A percentile compares a stretch with the other conserved stretches of the same genome.
phyloP scores from a whole-genome alignment of 352 stramenopile genomes.

The Globisporangium viniferum region DNA sequence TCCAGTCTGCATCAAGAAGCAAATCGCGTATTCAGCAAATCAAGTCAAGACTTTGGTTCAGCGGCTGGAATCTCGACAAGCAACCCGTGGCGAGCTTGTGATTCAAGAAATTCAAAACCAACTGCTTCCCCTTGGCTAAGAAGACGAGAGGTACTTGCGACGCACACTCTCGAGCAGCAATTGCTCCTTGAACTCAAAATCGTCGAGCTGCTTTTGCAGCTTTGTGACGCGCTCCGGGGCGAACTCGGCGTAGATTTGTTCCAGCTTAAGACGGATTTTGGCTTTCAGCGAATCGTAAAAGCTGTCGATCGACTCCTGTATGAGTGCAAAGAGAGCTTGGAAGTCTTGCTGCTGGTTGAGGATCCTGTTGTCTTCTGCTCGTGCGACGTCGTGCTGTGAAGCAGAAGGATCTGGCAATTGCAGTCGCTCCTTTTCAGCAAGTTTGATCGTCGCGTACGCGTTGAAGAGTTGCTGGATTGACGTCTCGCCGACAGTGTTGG shows the following conservation, averaged over 20 bases:
- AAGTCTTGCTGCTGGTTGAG: constrained; percentile 25
- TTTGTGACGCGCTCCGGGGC: constrained; percentile 58
- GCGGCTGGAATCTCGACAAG: constrained; percentile 19
- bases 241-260: constrained; percentile 36
- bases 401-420: neutral
- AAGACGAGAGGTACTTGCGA: constrained; percentile 44
- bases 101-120: constrained; percentile 7
- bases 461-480: constrained; percentile 38
- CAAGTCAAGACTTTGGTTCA: constrained; percentile 16
- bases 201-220: constrained; percentile 40
- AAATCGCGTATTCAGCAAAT: neutral
- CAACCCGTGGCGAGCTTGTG: constrained; percentile 17
- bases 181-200: constrained; percentile 48
- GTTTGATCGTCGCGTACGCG: constrained; percentile 26
- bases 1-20: neutral
- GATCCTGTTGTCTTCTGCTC: neutral
- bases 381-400: neutral
- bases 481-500: constrained; percentile 30
- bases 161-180: constrained; percentile 35
- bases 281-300: constrained; percentile 30
- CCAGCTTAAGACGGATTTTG: constrained; percentile 25
- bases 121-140: neutral
- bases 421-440: constrained; percentile 16
- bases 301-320: constrained; percentile 22
- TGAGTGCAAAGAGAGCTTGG: constrained; percentile 25